These are phyloP conservation scores for Posidonia australis DNA, from an alignment of 106 monocot species.

Conservation along the genomic window DNA sequence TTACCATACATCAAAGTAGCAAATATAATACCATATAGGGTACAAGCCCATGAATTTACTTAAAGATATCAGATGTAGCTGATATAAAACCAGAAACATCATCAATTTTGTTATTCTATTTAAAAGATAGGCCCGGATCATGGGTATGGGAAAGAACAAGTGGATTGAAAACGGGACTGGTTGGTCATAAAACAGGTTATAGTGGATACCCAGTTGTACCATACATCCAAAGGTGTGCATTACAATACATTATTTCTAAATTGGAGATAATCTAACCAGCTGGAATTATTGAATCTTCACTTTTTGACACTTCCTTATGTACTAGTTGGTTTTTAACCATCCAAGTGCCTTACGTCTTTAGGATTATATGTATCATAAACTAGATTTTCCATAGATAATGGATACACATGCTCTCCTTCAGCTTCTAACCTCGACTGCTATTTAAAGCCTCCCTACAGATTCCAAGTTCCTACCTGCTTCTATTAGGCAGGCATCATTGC, in stretches of 20 bases:
- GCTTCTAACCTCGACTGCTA: neutral
- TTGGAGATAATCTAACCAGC: neutral
- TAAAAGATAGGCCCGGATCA: too few species aligned
- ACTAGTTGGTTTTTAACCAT: neutral
- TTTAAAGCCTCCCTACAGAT: neutral
- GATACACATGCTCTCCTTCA: neutral
- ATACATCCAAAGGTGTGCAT: neutral
- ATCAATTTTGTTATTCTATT: too few species aligned
- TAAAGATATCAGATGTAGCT: too few species aligned
- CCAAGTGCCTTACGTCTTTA: neutral
- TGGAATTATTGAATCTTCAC: too few species aligned
- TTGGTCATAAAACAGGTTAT: too few species aligned
- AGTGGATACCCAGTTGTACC: neutral
- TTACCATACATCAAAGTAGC: too few species aligned
- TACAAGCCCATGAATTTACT: too few species aligned
- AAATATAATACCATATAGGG: too few species aligned
- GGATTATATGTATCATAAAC: neutral
- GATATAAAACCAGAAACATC: too few species aligned
- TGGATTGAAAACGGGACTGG: too few species aligned
- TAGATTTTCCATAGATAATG: neutral
- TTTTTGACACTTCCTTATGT: neutral
- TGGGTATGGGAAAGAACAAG: too few species aligned
- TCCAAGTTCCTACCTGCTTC: neutral
- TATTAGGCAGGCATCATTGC: neutral
- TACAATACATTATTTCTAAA: neutral